phyloP scores from a whole-genome alignment of 495 filamentous ascomycete genomes.

The Annulohypoxylon maeteangense region DNA sequence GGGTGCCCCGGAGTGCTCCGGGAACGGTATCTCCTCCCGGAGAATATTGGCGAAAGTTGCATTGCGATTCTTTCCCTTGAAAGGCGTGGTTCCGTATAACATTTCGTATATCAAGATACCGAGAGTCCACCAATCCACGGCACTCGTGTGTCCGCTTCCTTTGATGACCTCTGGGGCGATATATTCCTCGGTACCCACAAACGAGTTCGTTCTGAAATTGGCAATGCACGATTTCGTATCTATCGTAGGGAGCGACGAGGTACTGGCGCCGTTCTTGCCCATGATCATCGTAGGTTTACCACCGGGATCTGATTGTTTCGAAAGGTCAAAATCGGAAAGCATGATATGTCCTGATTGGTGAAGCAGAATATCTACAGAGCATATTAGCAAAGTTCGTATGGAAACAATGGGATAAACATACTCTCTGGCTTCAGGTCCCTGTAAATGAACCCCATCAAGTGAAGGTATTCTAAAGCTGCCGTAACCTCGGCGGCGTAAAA shows the following conservation, averaged over 20 bases:
- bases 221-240: constrained; percentile 98
- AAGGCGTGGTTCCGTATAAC: constrained; percentile 98
- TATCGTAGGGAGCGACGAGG: constrained; percentile 87
- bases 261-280: constrained; percentile 80
- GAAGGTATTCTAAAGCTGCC: constrained; percentile 94
- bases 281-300: constrained; percentile 98
- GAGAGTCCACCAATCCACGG: constrained; percentile 99
- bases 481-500: constrained; percentile 99
- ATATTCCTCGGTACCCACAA: constrained; percentile 98
- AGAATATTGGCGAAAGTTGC: constrained; percentile 98
- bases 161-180: constrained; percentile 99
- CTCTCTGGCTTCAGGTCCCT: constrained; percentile 98
- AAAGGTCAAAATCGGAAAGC: constrained; percentile 98
- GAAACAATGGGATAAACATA: constrained; percentile 57
- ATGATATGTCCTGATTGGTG: constrained; percentile 99
- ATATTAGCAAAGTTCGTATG: constrained; percentile 20
- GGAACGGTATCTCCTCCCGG: constrained; percentile 92
- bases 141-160: constrained; percentile 96
- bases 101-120: constrained; percentile 98
- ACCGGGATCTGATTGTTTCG: constrained; percentile 95
- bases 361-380: constrained; percentile 84
- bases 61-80: constrained; percentile 99
- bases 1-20: constrained; percentile 84
- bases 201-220: constrained; percentile 98
- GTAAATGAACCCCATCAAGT: constrained; percentile 99